Evolutionary conservation across 768 basidiomycete genomes (phyloP).

Genomic region (Strobilomyces echinocephalus): DNA sequence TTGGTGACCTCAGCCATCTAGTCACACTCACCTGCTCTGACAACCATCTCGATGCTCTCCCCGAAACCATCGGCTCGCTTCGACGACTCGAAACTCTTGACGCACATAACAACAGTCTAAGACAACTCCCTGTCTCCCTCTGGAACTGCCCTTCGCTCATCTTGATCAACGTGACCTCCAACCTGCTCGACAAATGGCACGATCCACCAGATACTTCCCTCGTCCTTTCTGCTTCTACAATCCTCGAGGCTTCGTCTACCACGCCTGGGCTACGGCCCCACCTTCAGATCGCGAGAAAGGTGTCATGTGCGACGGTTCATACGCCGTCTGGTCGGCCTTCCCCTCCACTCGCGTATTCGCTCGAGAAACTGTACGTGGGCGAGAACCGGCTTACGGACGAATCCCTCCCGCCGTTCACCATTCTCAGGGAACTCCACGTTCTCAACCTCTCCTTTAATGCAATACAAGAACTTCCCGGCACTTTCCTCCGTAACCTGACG

Average conservation of each 20-base stretch:
- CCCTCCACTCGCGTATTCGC: constrained; percentile 62
- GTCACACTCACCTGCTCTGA: constrained; percentile 82
- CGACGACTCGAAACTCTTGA: constrained; percentile 73
- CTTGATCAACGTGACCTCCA: constrained; percentile 83
- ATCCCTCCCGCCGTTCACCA: constrained; percentile 64
- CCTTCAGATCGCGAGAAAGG: constrained; percentile 25
- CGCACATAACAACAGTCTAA: constrained; percentile 87
- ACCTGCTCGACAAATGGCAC: constrained; percentile 70
- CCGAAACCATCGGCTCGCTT: constrained; percentile 69
- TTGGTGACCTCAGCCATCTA: constrained; percentile 71
- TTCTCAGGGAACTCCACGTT: constrained; percentile 71
- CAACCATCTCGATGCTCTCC: constrained; percentile 77
- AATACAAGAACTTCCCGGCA: constrained; percentile 78
- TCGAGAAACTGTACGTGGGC: constrained; percentile 79
- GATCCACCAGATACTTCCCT: constrained; percentile 47
- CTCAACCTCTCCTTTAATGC: constrained; percentile 95
- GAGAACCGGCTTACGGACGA: constrained; percentile 88
- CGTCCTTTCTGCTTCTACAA: constrained; percentile 18
- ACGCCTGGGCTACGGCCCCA: constrained; percentile 13
- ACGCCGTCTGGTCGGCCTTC: constrained; percentile 28
- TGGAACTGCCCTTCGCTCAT: constrained; percentile 80
- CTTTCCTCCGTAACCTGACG: constrained; percentile 67
- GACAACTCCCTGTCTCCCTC: constrained; percentile 64
- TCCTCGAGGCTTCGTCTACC: constrained; percentile 19
- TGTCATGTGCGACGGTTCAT: constrained; percentile 34